Percentiles rank a stretch among this genome's conserved stretches.
These are phyloP conservation scores for Ogataea methylovora DNA, from an alignment of 805 yeast genomes.

Conservation along the genomic window DNA sequence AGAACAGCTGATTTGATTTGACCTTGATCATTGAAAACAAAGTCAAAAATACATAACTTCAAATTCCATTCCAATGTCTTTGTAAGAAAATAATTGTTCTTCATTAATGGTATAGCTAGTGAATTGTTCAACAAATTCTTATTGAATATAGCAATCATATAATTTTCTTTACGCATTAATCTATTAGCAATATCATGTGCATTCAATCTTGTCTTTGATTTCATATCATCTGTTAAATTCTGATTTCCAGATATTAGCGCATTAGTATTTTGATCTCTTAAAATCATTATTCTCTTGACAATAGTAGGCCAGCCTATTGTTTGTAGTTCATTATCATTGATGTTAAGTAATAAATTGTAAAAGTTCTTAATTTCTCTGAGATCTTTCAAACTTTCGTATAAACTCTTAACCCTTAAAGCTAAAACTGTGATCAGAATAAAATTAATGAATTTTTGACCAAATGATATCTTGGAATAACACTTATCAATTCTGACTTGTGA, in stretches of 20 bases:
- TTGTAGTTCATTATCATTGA: slow-evolving; percentile 77
- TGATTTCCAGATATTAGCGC: slow-evolving; percentile 45
- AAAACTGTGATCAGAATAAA: slow-evolving; percentile 55
- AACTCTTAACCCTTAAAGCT: slow-evolving; percentile 42
- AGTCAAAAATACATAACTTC: slow-evolving; percentile 80
- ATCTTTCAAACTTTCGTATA: slow-evolving; percentile 56
- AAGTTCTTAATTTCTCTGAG: slow-evolving; percentile 71
- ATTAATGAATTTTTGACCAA: slow-evolving; percentile 48
- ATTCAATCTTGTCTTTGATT: slow-evolving; percentile 67
- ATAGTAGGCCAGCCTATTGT: slow-evolving; percentile 91
- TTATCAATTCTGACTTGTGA: slow-evolving; percentile 35
- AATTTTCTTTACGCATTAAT: slow-evolving; percentile 92
- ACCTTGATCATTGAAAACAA: slow-evolving; percentile 75
- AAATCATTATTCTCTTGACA: slow-evolving; percentile 62
- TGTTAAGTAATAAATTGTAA: slow-evolving; percentile 61
- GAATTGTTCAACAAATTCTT: slow-evolving; percentile 65
- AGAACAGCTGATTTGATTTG: slow-evolving; percentile 67
- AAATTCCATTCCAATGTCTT: slow-evolving; percentile 93
- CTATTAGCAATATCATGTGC: slow-evolving; percentile 95
- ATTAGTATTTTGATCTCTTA: slow-evolving; percentile 81
- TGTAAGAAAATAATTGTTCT: slow-evolving; percentile 43
- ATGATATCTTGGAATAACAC: slow-evolving; percentile 41
- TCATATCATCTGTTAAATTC: slow-evolving; percentile 44
- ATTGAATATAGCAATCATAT: slow-evolving; percentile 83
- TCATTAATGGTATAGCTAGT: slow-evolving; percentile 29